Evolutionary conservation across 2,329 filamentous ascomycete genomes (phyloP).

Genomic region (Ilyonectria destructans): DNA sequence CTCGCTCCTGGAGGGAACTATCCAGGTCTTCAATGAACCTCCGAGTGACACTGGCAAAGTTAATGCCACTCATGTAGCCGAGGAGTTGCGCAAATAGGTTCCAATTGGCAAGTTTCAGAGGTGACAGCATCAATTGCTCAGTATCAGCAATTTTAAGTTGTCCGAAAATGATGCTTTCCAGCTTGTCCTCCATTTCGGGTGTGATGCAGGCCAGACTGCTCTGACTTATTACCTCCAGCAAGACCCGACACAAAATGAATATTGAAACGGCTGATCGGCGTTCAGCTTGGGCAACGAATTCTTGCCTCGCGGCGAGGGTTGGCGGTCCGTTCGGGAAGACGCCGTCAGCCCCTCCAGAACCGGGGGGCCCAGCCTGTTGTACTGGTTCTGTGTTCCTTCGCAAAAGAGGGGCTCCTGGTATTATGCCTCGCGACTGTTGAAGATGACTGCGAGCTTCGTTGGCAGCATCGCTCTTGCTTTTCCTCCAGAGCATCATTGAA

Average conservation of each 20-base stretch:
- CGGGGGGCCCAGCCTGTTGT: slow-evolving; percentile 63
- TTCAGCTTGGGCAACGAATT: slow-evolving; percentile 85
- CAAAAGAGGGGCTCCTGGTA: slow-evolving; percentile 67
- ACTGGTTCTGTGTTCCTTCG: slow-evolving; percentile 84
- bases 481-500: slow-evolving; percentile 98
- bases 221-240: slow-evolving; percentile 95
- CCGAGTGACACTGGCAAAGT: slow-evolving; percentile 87
- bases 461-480: slow-evolving; percentile 93
- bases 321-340: slow-evolving; percentile 56
- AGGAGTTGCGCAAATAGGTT: slow-evolving; percentile 92
- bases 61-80: slow-evolving; percentile 95
- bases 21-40: slow-evolving; percentile 89
- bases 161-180: slow-evolving; percentile 97
- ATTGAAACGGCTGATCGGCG: slow-evolving; percentile 94
- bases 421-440: slow-evolving; percentile 65
- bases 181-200: slow-evolving; percentile 91
- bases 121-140: slow-evolving; percentile 83
- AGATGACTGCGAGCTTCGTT: slow-evolving; percentile 76
- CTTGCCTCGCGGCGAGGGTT: slow-evolving; percentile 70
- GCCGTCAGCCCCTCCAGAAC: slow-evolving; percentile 47
- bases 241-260: slow-evolving; percentile 93
- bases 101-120: slow-evolving; percentile 94
- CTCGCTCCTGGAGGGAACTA: slow-evolving; percentile 81
- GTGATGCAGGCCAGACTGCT: slow-evolving; percentile 88
- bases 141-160: slow-evolving; percentile 92